Conservation (phyloP, 768 basidiomycete species). For the Porpolomopsis calyptriformis region DNA sequence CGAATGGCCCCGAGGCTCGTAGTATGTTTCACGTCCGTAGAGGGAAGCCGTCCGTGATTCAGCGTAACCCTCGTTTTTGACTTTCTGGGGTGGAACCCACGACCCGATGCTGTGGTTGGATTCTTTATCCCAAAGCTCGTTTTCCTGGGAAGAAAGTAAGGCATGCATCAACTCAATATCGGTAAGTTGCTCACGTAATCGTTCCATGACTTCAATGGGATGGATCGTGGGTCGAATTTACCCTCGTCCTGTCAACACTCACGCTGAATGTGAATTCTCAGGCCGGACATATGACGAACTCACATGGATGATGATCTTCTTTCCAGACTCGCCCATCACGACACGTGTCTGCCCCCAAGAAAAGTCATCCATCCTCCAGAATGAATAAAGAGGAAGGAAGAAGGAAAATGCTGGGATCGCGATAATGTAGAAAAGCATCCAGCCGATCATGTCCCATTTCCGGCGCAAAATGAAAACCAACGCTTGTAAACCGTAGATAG, state of each 20-base stretch:
- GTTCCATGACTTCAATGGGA: conserved; percentile 94
- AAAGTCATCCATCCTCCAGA: conserved; percentile 99
- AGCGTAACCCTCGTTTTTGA: conserved; percentile 62
- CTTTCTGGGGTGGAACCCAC: conserved; percentile 72
- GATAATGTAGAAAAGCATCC: conserved; percentile 93
- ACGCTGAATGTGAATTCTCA: not conserved
- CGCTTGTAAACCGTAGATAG: conserved; percentile 90
- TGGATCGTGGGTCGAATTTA: conserved; percentile 87
- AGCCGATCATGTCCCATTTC: conserved; percentile 98
- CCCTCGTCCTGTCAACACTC: conserved; percentile 69
- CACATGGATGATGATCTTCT: conserved; percentile 92
- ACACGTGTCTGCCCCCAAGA: conserved; percentile 91
- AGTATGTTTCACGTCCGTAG: conserved; percentile 81
- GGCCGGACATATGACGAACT: conserved; percentile 19
- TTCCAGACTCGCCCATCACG: conserved; percentile 88
- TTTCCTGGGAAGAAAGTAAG: conserved; percentile 44
- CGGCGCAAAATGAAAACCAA: conserved; percentile 84
- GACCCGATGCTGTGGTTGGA: conserved; percentile 92
- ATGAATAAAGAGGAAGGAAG: conserved; percentile 86
- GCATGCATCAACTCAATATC: not conserved
- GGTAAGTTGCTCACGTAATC: conserved; percentile 60
- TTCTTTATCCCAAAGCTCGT: conserved; percentile 96
- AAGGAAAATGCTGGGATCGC: conserved; percentile 92
- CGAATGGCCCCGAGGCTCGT: conserved; percentile 66
- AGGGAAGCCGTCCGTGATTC: conserved; percentile 71